Base-by-base conservation (phyloP, 768 basidiomycete genomes). In the Tricholoma bakamatsutake region DNA sequence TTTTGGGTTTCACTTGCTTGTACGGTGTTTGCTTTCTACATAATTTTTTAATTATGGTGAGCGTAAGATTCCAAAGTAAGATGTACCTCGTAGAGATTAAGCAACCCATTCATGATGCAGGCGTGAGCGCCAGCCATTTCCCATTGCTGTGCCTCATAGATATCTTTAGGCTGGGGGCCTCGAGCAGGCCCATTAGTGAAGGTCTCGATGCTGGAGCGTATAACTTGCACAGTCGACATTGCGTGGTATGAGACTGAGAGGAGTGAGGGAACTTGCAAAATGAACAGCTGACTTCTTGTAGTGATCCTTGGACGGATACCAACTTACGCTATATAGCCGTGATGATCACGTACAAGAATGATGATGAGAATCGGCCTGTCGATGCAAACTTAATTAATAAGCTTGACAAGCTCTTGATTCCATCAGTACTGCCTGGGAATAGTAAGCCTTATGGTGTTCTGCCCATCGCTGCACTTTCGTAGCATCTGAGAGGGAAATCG, bases 61-160 rank as follows among this genome's bases (percentile, higher is more conserved):
- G 30, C 13, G 17, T 4, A 28, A 15, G 15, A 35, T 27, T 31
- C 5, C 39, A 12, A 12, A 12, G 31, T 13, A 30, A 8, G 37
- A 27, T 37, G 27, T 48, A 58, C 60, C 49, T 63, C 62, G 45
- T 62, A 60, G 12, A 57, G 49, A 53, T 54, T 56, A 17, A 63
- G 52, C 34, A 61, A 40, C 6, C 51, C 62, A 35, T 63, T 61
- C 28, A 57, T 35, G 43, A 63, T 27, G 55, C 61, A 57, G 31
- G 47, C 57, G 15, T 63, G 62, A 8, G 62, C 59, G 53, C 59
- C 62, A 61, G 59, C 59, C 60, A 63, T 63, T 35, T 59, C 59
- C 62, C 62, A 63, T 8, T 63, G 62, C 33, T 61, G 56, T 5
- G 62, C 60, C 5, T 28, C 55, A 43, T 55, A 63, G 39, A 63